Evolutionary conservation across 140 eudicot species (phyloP).

Genomic region (Senecio squalidus): DNA sequence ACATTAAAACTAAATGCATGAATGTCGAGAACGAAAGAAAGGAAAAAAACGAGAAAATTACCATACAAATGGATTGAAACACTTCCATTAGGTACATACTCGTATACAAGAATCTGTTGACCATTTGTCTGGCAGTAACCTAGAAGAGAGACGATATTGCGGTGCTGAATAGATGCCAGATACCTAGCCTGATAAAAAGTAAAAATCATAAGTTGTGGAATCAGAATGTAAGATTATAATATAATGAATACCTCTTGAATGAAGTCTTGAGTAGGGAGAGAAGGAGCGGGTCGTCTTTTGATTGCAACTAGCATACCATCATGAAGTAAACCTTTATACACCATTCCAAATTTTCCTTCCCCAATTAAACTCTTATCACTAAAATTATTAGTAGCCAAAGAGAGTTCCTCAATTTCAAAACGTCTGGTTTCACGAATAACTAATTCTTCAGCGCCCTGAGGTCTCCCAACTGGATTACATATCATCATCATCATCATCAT

Average conservation of each 20-base stretch:
- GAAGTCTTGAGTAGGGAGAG: conserved; percentile 71
- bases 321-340: conserved; percentile 89
- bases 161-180: conserved; percentile 88
- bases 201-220: conserved; percentile 11
- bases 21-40: background rate
- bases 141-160: conserved; percentile 86
- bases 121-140: conserved; percentile 88
- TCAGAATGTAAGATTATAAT: background rate
- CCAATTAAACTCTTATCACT: conserved; percentile 79
- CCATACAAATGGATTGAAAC: conserved; percentile 94
- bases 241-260: conserved; percentile 55
- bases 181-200: conserved; percentile 66
- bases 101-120: conserved; percentile 86
- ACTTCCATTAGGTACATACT: conserved; percentile 95
- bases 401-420: conserved; percentile 69
- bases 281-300: conserved; percentile 54
- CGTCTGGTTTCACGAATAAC: conserved; percentile 64
- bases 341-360: conserved; percentile 92
- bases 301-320: conserved; percentile 97
- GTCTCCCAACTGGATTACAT: conserved; percentile 45
- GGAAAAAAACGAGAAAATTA: conserved; percentile 28
- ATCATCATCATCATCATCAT: background rate
- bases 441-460: conserved; percentile 49
- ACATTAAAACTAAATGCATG: background rate
- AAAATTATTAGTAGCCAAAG: conserved; percentile 58